phyloP scores from a whole-genome alignment of 345 rosid genomes.

The Acer saccharum region DNA sequence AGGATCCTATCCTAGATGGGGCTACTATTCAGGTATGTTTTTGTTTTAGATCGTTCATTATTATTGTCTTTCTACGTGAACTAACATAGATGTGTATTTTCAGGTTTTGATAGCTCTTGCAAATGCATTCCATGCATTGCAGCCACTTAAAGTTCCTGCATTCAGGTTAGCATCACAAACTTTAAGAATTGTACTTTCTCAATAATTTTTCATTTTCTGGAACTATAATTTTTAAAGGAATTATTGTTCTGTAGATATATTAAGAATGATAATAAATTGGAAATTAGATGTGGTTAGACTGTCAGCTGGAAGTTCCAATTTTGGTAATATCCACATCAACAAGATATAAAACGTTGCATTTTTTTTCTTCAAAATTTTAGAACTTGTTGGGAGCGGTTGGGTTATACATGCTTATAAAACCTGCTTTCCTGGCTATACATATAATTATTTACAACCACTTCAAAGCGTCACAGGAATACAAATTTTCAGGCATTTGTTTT shows the following conservation, averaged over 20 bases:
- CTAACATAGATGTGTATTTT: not conserved
- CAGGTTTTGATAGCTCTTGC: slow-evolving; percentile 41
- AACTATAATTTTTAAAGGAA: not conserved
- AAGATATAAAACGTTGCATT: no score
- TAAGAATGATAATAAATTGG: not conserved
- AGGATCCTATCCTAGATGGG: slow-evolving; percentile 28
- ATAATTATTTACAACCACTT: not conserved
- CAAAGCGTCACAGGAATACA: not conserved
- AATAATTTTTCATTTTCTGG: not conserved
- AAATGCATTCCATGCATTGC: slow-evolving; percentile 34
- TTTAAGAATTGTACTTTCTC: not conserved
- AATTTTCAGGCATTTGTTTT: not conserved
- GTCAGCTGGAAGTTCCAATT: not conserved
- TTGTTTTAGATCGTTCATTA: not conserved
- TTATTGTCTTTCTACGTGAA: not conserved
- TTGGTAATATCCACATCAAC: no score
- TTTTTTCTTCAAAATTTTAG: no score
- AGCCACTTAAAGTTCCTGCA: slow-evolving; percentile 43
- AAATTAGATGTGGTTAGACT: not conserved
- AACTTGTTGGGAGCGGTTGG: no score
- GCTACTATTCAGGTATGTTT: slow-evolving; percentile 36
- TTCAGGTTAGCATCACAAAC: slow-evolving; percentile 34
- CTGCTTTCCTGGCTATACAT: no score
- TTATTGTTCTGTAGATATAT: not conserved
- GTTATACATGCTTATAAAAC: no score